These are phyloP conservation scores for Leersia perrieri DNA, from an alignment of 176 grass and related monocot genomes.

Conservation along the genomic window DNA sequence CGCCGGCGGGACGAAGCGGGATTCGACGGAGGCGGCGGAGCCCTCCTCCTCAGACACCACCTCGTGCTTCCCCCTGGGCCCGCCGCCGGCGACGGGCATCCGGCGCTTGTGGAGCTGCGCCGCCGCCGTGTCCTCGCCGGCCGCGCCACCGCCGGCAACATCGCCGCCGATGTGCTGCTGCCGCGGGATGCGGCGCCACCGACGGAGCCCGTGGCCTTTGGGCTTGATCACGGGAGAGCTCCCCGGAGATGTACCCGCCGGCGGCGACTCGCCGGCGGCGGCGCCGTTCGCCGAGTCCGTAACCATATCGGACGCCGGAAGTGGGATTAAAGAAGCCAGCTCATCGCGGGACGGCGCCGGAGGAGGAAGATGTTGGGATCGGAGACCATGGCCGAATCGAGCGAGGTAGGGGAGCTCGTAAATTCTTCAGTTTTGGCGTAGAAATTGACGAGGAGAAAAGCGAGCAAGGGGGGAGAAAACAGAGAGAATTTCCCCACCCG, in stretches of 20 bases:
- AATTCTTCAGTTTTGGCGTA: background rate
- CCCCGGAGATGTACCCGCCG: background rate
- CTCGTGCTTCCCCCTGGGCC: constrained; percentile 27
- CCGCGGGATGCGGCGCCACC: constrained; percentile 58
- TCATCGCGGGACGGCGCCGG: background rate
- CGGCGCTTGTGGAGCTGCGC: constrained; percentile 55
- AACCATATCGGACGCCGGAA: background rate
- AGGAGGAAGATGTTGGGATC: background rate
- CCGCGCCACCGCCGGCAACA: background rate
- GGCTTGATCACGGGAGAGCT: background rate
- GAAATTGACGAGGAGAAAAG: background rate
- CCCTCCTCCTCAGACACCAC: constrained; percentile 35
- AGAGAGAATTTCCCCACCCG: too few species aligned
- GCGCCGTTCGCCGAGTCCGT: background rate
- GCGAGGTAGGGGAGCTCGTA: background rate
- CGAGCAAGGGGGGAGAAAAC: too few species aligned
- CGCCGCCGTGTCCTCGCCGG: constrained; percentile 11
- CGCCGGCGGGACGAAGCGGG: constrained; percentile 37
- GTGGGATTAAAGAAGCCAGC: background rate
- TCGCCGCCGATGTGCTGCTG: constrained; percentile 17
- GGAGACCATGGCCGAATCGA: background rate
- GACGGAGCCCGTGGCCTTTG: constrained; percentile 38
- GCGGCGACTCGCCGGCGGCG: background rate
- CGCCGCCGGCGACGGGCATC: constrained; percentile 17
- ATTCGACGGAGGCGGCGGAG: constrained; percentile 59